Evolutionary conservation across 495 filamentous ascomycete species (phyloP).

Genomic region (Pseudomonodictys pantanalensis): DNA sequence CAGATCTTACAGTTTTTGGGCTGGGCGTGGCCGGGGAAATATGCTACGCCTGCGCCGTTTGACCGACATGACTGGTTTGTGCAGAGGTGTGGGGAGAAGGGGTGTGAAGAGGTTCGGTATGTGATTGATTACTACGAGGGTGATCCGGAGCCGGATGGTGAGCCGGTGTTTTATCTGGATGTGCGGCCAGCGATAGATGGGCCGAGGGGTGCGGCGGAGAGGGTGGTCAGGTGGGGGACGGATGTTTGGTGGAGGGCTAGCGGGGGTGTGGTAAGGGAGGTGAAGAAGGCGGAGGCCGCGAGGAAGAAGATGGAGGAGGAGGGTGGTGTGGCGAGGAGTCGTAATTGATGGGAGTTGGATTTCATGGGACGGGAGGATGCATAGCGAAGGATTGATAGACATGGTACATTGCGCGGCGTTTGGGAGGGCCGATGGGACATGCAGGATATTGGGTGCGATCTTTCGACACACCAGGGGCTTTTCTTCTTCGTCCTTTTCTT

Average conservation of each 20-base stretch:
- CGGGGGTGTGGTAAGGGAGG: constrained; percentile 52
- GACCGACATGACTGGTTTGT: constrained; percentile 98
- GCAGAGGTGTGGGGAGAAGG: constrained; percentile 57
- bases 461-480: background rate
- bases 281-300: constrained; percentile 22
- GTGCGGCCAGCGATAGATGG: constrained; percentile 91
- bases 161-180: constrained; percentile 95
- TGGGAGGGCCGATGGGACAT: background rate
- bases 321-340: background rate
- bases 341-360: background rate
- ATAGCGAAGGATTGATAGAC: background rate
- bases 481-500: background rate
- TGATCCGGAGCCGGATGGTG: constrained; percentile 79
- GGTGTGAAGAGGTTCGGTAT: constrained; percentile 76
- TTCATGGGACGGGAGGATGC: background rate
- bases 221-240: constrained; percentile 83
- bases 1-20: constrained; percentile 73
- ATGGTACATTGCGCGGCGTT: background rate
- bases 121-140: constrained; percentile 98
- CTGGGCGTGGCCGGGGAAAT: constrained; percentile 73
- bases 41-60: constrained; percentile 82
- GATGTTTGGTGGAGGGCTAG: constrained; percentile 91
- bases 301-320: constrained; percentile 25
- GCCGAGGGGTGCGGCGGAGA: constrained; percentile 75
- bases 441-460: background rate